phyloP scores from a whole-genome alignment of 495 filamentous ascomycete genomes.

The Darksidea phi region DNA sequence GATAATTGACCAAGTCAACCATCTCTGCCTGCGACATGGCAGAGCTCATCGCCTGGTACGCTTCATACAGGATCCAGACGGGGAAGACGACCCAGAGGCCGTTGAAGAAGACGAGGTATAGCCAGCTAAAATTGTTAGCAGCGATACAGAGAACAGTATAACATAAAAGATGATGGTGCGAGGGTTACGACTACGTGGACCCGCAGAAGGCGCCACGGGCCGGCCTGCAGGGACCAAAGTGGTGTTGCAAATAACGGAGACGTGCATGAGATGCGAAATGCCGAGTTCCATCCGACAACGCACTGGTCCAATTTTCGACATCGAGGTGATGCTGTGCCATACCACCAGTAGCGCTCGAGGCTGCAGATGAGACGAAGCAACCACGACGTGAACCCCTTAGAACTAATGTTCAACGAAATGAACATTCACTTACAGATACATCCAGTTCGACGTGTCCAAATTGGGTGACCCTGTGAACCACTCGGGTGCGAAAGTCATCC shows the following conservation, averaged over 20 bases:
- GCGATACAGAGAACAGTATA: background rate
- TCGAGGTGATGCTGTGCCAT: background rate
- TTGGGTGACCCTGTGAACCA: slow-evolving; percentile 78
- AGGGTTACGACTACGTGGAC: too few species aligned
- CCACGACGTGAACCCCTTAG: slow-evolving; percentile 8
- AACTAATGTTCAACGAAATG: background rate
- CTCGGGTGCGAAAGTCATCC: slow-evolving; percentile 95
- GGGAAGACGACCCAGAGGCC: slow-evolving; percentile 79
- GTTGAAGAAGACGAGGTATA: slow-evolving; percentile 92
- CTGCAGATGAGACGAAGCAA: background rate
- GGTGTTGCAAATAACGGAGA: background rate
- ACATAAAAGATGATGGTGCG: too few species aligned
- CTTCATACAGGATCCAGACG: slow-evolving; percentile 69
- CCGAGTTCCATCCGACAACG: background rate
- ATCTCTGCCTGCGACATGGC: slow-evolving; percentile 38
- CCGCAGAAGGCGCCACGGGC: too few species aligned
- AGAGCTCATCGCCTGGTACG: slow-evolving; percentile 43
- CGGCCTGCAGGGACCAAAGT: background rate
- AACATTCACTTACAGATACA: slow-evolving; percentile 60
- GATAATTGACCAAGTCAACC: slow-evolving; percentile 35
- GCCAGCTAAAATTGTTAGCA: slow-evolving; percentile 49
- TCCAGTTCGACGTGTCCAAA: slow-evolving; percentile 75
- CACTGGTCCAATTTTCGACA: too few species aligned
- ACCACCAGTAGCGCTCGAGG: background rate
- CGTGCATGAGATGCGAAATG: background rate